A percentile compares a stretch with the other conserved stretches of the same genome.
Conservation (phyloP, 371 early-diverging fungal species). For the Dichotomocladium elegans region DNA sequence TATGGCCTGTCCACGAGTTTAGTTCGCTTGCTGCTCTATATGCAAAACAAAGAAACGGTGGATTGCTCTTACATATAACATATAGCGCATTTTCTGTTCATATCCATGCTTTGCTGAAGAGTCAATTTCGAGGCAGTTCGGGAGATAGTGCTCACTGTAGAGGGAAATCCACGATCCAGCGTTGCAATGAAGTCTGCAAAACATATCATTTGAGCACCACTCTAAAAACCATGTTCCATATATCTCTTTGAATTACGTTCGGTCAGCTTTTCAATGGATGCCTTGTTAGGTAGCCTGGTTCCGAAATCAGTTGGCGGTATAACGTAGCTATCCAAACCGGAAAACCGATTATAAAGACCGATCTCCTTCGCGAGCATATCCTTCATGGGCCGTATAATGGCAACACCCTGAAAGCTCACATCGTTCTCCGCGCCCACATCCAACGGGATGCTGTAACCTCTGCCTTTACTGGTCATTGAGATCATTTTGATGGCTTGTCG, state of each 20-base stretch:
- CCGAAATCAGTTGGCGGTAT: slow-evolving; percentile 47
- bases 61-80: slow-evolving; percentile 46
- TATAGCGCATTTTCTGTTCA: slow-evolving; percentile 43
- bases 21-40: too few species aligned
- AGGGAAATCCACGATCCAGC: slow-evolving; percentile 80
- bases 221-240: neutral
- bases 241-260: slow-evolving; percentile 38
- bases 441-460: slow-evolving; percentile 80
- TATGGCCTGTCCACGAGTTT: slow-evolving; percentile 43
- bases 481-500: slow-evolving; percentile 79
- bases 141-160: slow-evolving; percentile 83
- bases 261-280: slow-evolving; percentile 69
- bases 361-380: slow-evolving; percentile 81
- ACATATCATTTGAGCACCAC: neutral
- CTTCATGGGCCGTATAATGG: slow-evolving; percentile 76
- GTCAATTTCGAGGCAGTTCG: slow-evolving; percentile 79
- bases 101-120: slow-evolving; percentile 39
- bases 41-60: neutral
- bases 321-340: slow-evolving; percentile 36
- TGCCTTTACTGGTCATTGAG: slow-evolving; percentile 75
- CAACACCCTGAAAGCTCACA: slow-evolving; percentile 34
- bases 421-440: slow-evolving; percentile 65
- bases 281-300: slow-evolving; percentile 52
- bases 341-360: slow-evolving; percentile 64
- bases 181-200: slow-evolving; percentile 67